Evolutionary conservation across 192 early-diverging fungal species (phyloP).

Genomic region (Coemansia sp.): DNA sequence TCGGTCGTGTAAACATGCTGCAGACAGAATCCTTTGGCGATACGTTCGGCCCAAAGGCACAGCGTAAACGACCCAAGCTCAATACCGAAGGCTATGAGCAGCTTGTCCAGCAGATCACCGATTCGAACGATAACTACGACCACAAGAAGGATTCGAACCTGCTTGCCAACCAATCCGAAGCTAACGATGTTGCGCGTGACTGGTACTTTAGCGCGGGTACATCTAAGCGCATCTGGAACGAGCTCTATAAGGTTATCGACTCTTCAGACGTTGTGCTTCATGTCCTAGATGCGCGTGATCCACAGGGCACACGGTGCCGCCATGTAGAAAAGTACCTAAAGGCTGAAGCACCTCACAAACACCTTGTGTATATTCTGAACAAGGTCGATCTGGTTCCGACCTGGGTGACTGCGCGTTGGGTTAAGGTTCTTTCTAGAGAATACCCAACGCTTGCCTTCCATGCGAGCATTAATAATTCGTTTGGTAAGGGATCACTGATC

Average conservation of each 20-base stretch:
- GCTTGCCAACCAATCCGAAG: slow-evolving; percentile 74
- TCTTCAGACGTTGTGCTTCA: slow-evolving; percentile 95
- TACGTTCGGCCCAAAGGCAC: slow-evolving; percentile 94
- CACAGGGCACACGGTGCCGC: slow-evolving; percentile 90
- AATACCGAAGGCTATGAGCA: slow-evolving; percentile 73
- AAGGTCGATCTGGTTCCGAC: slow-evolving; percentile 99
- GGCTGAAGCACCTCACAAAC: slow-evolving; percentile 94
- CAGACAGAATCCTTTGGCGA: slow-evolving; percentile 90
- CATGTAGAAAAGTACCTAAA: slow-evolving; percentile 90
- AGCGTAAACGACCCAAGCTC: slow-evolving; percentile 93
- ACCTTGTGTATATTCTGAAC: slow-evolving; percentile 94
- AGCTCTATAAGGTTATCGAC: slow-evolving; percentile 98
- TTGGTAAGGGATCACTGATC: slow-evolving; percentile 97
- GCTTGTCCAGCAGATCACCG: slow-evolving; percentile 67
- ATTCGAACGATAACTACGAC: slow-evolving; percentile 64
- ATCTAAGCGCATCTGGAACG: slow-evolving; percentile 97
- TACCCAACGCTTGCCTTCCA: slow-evolving; percentile 98
- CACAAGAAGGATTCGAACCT: slow-evolving; percentile 72
- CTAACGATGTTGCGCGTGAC: slow-evolving; percentile 73
- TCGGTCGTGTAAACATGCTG: slow-evolving; percentile 82
- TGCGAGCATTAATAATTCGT: slow-evolving; percentile 97
- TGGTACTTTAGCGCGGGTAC: slow-evolving; percentile 92
- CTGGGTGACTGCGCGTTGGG: slow-evolving; percentile 98
- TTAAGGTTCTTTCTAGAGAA: slow-evolving; percentile 83
- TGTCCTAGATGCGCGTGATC: slow-evolving; percentile 98